Base-by-base conservation (phyloP, 345 rosid species). In the Brassica rapa region DNA sequence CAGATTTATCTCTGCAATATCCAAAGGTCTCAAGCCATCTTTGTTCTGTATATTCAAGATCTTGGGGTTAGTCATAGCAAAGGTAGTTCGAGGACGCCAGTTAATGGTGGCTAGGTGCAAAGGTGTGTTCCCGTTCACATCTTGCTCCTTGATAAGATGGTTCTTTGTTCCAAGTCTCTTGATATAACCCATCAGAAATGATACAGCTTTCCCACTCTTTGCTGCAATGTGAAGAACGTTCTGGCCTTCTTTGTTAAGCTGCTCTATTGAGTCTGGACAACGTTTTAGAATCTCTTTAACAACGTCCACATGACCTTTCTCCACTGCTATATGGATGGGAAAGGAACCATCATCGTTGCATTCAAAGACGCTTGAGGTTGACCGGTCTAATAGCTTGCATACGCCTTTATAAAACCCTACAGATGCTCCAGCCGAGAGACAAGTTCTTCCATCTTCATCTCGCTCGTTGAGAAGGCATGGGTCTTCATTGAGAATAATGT, bases 401-500 rank as follows among this genome's bases (percentile, higher is more conserved):
- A 70, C 56, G 6, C 82, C 82, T 55, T 25, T 4, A 43, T 39
- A 68, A 4, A 8, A 67, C 2, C 82, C 82, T 0, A 60, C 1
- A 3, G 39, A 39, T 19, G 65, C 77, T 49, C 64, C 78, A 72
- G 68, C 1, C 0, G 30, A 53, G 35, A 79, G 79, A 46, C 78
- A 74, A 0, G 82, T 73, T 32, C 39, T 14, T 30, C 77, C 83
- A 46, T 72, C 15, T 65, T 46, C 79, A 60, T 84, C 81, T 69
- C 16, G 33, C 5, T 46, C 60, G 2, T 60, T 0, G 0, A 0
- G 3, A 6, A 77, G 39, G 35, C 57, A 51, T 6, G 63, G 80
- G 0, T 23, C 6, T 69, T 69, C 8, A 0, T 9, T 15, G 6
- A 76, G 70, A 4, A 79, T 62, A 24, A 30, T 4, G 21, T 19